Evolutionary conservation across 352 stramenopile species (phyloP), one percentile per base, ranked within the genome.

Genomic region (Halophytophthora polymorphica): DNA sequence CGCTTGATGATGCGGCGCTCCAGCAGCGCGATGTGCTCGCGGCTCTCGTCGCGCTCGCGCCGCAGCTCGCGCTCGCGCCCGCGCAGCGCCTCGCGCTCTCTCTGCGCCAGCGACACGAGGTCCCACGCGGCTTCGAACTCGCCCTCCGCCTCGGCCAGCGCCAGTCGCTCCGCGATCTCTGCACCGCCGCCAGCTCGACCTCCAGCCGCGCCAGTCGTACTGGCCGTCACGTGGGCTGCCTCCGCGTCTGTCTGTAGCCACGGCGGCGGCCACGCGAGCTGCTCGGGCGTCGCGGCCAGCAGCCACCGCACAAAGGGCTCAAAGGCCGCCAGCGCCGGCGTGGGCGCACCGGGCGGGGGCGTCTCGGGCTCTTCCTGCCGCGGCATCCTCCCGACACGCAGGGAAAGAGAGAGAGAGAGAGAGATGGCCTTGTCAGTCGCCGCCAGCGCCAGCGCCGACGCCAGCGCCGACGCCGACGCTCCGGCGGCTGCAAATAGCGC

Each of bases 1-100:
- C 84, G 70, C 50, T 90, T 88, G 44, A 79, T 74, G 40, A 90
- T 86, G 12, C 77, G 70, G n/a, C 77, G 66, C 46, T 90, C 79
- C 10, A 88, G 63, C 18, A 90, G 62, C 12, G 68, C 61, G 44
- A 90, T 86, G 14, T 64, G 60, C 48, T 85, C 64, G 25, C 43
- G 59, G 49, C 65, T 85, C 21, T 62, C 57, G 12, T 76, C 64
- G 2, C 60, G 55, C 39, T 90, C 71, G 15, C 72, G 61, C 14
- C 77, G 56, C 10, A 88, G 45, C 28, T 58, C 52, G 15, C 59
- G 10, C 15, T 85, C 43, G 29, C 66, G 77, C 2, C 83, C 70
- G 22, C 70, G 58, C 35, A 90, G 64, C 3, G 53, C 53, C 2
- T 53, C 46, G 44, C 69, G 75, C 29, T 88, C 73, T 45, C 78